Conservation (phyloP, 371 early-diverging fungal species). For the Lichtheimia corymbifera region DNA sequence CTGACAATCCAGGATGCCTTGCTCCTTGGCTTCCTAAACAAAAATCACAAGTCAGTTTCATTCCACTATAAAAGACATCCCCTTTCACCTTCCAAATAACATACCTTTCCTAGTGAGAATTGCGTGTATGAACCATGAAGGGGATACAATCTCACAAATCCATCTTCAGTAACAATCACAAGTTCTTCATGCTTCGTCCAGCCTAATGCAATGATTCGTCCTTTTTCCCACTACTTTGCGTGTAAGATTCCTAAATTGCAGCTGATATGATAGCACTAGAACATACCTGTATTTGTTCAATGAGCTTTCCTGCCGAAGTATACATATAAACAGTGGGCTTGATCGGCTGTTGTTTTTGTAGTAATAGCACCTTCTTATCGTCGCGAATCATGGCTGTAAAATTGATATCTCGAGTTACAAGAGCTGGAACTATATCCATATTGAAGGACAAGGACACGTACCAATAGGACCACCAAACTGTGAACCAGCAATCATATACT, state of each 20-base stretch:
- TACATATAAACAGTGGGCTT: constrained; percentile 84
- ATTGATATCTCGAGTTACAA: background rate
- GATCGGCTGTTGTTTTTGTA: constrained; percentile 71
- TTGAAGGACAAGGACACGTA: constrained; percentile 25
- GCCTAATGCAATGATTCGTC: constrained; percentile 84
- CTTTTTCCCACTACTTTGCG: constrained; percentile 80
- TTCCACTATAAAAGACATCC: background rate
- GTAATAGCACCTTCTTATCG: constrained; percentile 76
- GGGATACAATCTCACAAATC: constrained; percentile 81
- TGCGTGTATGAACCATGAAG: constrained; percentile 79
- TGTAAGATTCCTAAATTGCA: background rate
- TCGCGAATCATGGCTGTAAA: constrained; percentile 81
- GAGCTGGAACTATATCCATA: background rate
- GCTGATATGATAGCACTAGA: no score
- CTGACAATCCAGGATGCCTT: constrained; percentile 79
- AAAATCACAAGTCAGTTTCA: background rate
- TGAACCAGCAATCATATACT: constrained; percentile 81
- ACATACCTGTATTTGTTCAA: constrained; percentile 81
- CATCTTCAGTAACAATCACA: constrained; percentile 87
- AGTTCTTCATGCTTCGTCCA: constrained; percentile 90
- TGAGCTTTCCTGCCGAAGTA: constrained; percentile 81
- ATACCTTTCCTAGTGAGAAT: constrained; percentile 83
- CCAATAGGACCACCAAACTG: constrained; percentile 93
- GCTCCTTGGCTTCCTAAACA: constrained; percentile 76
- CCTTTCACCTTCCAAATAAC: background rate